Conservation (phyloP, 73 alveolate genomes). For the Urostyla sp. region DNA sequence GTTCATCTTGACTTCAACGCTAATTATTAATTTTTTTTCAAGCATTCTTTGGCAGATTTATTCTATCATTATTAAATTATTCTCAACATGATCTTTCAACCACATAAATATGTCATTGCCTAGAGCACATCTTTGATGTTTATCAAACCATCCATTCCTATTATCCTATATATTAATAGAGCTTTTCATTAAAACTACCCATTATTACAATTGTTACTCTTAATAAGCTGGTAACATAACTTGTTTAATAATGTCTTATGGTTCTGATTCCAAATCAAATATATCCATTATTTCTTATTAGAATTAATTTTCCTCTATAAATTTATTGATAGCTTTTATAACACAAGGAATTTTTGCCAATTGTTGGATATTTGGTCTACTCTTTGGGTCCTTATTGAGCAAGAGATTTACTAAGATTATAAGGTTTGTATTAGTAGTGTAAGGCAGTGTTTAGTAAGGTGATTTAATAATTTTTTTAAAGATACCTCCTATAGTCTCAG, state of each 20-base stretch:
- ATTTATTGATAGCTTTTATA: slow-evolving; percentile 71
- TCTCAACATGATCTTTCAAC: slow-evolving; percentile 40
- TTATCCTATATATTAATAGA: slow-evolving; percentile 58
- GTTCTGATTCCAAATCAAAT: slow-evolving; percentile 58
- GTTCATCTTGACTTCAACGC: slow-evolving; percentile 30
- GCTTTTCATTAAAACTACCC: slow-evolving; percentile 45
- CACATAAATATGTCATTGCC: slow-evolving; percentile 56
- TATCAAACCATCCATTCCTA: slow-evolving; percentile 67
- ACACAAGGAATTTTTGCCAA: slow-evolving; percentile 80
- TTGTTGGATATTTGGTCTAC: slow-evolving; percentile 92
- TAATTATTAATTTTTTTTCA: slow-evolving; percentile 48
- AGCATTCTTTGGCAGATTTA: slow-evolving; percentile 60
- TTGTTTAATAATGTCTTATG: too few species aligned
- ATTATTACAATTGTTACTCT: slow-evolving; percentile 40
- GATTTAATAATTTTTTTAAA: slow-evolving; percentile 72
- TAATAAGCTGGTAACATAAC: too few species aligned
- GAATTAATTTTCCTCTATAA: slow-evolving; percentile 65
- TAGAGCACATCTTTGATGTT: slow-evolving; percentile 52
- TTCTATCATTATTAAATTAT: slow-evolving; percentile 27
- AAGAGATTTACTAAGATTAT: slow-evolving; percentile 64
- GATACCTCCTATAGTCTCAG: slow-evolving; percentile 71
- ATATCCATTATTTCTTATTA: slow-evolving; percentile 68
- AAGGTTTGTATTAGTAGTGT: slow-evolving; percentile 63
- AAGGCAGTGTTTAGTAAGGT: slow-evolving; percentile 72
- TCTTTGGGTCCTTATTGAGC: slow-evolving; percentile 86